A percentile compares a stretch with the other conserved stretches of the same genome.
phyloP scores from a whole-genome alignment of 768 basidiomycete species.

The Mycena kentingensis region DNA sequence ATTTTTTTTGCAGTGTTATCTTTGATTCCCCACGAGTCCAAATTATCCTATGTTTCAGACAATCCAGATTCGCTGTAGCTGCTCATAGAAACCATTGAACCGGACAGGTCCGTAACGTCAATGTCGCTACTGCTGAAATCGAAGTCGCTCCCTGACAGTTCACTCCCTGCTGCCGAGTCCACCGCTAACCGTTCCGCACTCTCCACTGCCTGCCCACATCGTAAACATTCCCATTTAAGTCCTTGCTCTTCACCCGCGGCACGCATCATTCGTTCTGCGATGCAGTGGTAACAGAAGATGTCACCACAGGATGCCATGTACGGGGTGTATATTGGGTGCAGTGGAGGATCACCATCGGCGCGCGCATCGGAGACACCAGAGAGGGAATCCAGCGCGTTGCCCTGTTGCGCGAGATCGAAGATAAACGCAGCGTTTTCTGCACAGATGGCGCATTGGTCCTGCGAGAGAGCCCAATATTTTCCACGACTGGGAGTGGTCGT shows the following conservation, averaged over 20 bases:
- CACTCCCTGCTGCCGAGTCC: conserved; percentile 43
- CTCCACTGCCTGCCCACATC: conserved; percentile 70
- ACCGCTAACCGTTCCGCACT: conserved; percentile 62
- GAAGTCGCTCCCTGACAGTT: conserved; percentile 53
- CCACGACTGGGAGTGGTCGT: conserved; percentile 39
- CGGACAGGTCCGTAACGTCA: conserved; percentile 56
- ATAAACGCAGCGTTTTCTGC: conserved; percentile 70
- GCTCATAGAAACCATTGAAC: conserved; percentile 47
- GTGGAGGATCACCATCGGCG: conserved; percentile 46
- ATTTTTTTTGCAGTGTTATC: not conserved
- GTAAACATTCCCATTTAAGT: conserved; percentile 77
- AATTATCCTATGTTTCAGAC: conserved; percentile 35
- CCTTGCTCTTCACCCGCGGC: conserved; percentile 64
- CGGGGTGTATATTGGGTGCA: conserved; percentile 74
- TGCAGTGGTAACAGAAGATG: conserved; percentile 91
- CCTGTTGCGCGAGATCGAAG: conserved; percentile 55
- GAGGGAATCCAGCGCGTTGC: conserved; percentile 49
- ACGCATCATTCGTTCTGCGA: conserved; percentile 79
- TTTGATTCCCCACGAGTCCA: not conserved
- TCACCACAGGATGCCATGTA: conserved; percentile 86
- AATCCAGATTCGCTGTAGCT: conserved; percentile 51
- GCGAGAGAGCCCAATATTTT: conserved; percentile 68
- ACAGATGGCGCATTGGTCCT: conserved; percentile 89
- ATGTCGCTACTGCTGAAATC: conserved; percentile 56
- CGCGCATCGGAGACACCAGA: conserved; percentile 25